Evolutionary conservation across 2,329 filamentous ascomycete genomes (phyloP).

Genomic region (Alternaria solani): DNA sequence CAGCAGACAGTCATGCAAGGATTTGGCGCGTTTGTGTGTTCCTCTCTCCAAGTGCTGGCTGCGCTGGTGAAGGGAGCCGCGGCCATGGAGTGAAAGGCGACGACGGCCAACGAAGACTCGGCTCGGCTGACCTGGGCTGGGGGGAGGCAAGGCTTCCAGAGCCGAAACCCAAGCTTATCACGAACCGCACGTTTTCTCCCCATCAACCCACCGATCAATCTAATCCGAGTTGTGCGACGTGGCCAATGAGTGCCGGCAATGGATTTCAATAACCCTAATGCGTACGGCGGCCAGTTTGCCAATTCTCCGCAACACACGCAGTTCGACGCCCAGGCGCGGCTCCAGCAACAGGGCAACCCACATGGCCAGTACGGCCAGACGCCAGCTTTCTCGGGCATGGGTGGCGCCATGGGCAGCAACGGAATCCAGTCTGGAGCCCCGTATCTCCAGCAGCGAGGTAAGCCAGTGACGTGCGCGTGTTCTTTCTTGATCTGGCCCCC

Average conservation of each 20-base stretch:
- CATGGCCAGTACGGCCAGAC: slow-evolving; percentile 47
- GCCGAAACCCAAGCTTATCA: slow-evolving; percentile 38
- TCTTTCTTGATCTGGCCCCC: slow-evolving; percentile 26
- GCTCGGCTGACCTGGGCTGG: slow-evolving; percentile 20
- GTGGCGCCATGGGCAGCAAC: slow-evolving; percentile 22
- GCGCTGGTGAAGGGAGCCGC: background rate
- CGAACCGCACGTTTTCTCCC: slow-evolving; percentile 42
- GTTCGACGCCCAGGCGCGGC: slow-evolving; percentile 46
- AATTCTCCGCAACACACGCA: slow-evolving; percentile 46
- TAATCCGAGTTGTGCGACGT: slow-evolving; percentile 50
- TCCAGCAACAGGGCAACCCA: slow-evolving; percentile 43
- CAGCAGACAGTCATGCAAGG: background rate
- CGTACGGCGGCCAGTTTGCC: slow-evolving; percentile 45
- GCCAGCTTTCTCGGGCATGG: slow-evolving; percentile 34
- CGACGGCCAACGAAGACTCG: slow-evolving; percentile 11
- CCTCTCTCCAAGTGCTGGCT: background rate
- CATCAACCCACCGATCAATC: slow-evolving; percentile 44
- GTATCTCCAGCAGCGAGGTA: slow-evolving; percentile 49
- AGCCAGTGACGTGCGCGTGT: slow-evolving; percentile 33
- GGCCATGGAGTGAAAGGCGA: background rate
- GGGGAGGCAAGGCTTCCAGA: slow-evolving; percentile 8
- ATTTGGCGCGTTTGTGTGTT: background rate
- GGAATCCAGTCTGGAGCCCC: slow-evolving; percentile 47
- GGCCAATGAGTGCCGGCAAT: slow-evolving; percentile 49
- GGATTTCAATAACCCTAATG: slow-evolving; percentile 51